Evolutionary conservation across 73 alveolate genomes (phyloP).

Genomic region (Paramecium pentaurelia): DNA sequence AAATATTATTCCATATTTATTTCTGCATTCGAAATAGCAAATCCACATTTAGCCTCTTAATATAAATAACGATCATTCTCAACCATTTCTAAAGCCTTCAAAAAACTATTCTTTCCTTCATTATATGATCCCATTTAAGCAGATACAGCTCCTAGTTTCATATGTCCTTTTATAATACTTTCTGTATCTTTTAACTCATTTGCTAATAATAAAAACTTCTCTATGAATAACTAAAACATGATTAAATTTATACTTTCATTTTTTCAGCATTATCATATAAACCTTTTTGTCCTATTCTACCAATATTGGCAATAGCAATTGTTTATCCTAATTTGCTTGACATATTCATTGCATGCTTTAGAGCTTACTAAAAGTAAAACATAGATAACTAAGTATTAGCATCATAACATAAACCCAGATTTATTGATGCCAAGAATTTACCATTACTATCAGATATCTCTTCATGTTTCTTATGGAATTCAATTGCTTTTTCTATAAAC

Average conservation of each 20-base stretch:
- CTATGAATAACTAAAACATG: slow-evolving; percentile 4
- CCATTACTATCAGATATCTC: slow-evolving; percentile 56
- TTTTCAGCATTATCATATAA: slow-evolving; percentile 52
- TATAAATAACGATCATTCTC: slow-evolving; percentile 43
- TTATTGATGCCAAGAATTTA: slow-evolving; percentile 57
- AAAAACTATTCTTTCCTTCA: slow-evolving; percentile 48
- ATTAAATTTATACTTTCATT: slow-evolving; percentile 12
- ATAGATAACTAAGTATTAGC: slow-evolving; percentile 6
- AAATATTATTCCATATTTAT: slow-evolving; percentile 28
- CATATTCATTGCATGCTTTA: slow-evolving; percentile 35
- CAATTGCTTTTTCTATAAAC: slow-evolving; percentile 51
- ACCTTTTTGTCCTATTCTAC: slow-evolving; percentile 53
- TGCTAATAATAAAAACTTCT: slow-evolving; percentile 36
- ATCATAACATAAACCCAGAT: slow-evolving; percentile 60
- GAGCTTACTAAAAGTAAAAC: slow-evolving; percentile 43
- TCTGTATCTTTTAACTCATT: slow-evolving; percentile 30
- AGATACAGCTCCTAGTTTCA: slow-evolving; percentile 53
- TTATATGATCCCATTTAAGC: slow-evolving; percentile 33
- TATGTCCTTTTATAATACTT: slow-evolving; percentile 40
- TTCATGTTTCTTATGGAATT: slow-evolving; percentile 56
- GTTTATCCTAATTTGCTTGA: slow-evolving; percentile 42
- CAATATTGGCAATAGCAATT: slow-evolving; percentile 54
- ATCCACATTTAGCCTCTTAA: slow-evolving; percentile 61
- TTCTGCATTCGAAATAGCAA: slow-evolving; percentile 59
- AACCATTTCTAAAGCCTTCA: slow-evolving; percentile 50